Evolutionary conservation across 129 eudicot species (phyloP).

Genomic region (Lactuca saligna): DNA sequence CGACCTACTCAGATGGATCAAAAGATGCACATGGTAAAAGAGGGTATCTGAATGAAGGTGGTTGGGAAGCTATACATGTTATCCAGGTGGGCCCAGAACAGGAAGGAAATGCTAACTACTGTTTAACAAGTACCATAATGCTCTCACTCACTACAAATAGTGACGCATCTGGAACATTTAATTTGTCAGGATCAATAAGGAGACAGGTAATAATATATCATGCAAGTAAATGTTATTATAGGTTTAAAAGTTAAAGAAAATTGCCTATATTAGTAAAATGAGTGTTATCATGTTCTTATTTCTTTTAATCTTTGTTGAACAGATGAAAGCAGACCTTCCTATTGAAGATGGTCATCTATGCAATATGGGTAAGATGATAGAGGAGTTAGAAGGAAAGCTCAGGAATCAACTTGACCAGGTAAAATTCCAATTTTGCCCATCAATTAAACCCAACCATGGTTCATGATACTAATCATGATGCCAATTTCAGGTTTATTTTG

Average conservation of each 20-base stretch:
- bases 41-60: slow-evolving; percentile 92
- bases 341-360: slow-evolving; percentile 92
- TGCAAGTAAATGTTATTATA: too few relatives aligned
- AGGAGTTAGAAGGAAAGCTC: slow-evolving; percentile 94
- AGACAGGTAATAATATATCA: slow-evolving; percentile 64
- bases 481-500: slow-evolving; percentile 82
- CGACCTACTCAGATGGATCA: slow-evolving; percentile 69
- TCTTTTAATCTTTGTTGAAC: not conserved
- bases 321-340: slow-evolving; percentile 87
- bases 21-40: slow-evolving; percentile 82
- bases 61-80: slow-evolving; percentile 99
- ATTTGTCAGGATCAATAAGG: slow-evolving; percentile 92
- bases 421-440: not conserved
- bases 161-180: slow-evolving; percentile 77
- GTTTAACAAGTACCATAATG: slow-evolving; percentile 95
- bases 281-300: not conserved
- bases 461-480: not conserved
- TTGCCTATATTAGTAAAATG: too few relatives aligned
- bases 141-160: slow-evolving; percentile 84
- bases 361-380: slow-evolving; percentile 98
- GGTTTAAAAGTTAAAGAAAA: too few relatives aligned
- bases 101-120: slow-evolving; percentile 73
- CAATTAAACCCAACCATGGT: not conserved
- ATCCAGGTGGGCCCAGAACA: slow-evolving; percentile 93
- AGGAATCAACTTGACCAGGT: slow-evolving; percentile 98